phyloP scores from a whole-genome alignment of 257 asterid genomes.

The Leptodermis oblonga region DNA sequence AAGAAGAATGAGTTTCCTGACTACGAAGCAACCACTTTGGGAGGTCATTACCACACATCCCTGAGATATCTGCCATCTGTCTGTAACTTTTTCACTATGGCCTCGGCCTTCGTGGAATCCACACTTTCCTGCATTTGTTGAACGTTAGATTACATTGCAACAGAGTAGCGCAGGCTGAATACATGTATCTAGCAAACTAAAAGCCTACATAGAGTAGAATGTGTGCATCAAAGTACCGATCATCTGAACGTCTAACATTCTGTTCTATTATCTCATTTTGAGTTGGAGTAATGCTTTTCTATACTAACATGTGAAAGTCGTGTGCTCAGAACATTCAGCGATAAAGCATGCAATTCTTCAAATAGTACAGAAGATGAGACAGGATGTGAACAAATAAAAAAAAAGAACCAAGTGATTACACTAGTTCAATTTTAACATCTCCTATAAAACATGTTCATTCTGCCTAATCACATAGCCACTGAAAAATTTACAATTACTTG shows the following conservation, averaged over 20 bases:
- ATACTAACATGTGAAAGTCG: not conserved
- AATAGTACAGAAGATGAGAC: not conserved
- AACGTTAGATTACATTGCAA: not conserved
- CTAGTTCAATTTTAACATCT: not conserved
- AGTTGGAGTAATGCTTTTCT: not conserved
- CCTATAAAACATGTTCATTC: not conserved
- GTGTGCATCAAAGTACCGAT: not conserved
- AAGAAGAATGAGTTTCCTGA: constrained; percentile 7
- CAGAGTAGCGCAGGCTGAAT: not conserved
- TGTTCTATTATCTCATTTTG: not conserved
- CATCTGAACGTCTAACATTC: not conserved
- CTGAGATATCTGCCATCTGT: constrained; percentile 71
- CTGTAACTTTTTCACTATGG: constrained; percentile 64
- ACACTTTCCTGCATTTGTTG: constrained; percentile 41
- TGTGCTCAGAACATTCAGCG: not conserved
- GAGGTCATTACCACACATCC: constrained; percentile 60
- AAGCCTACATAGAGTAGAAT: no score
- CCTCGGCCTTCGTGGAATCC: constrained; percentile 61
- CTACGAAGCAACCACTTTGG: constrained; percentile 3
- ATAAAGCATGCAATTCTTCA: not conserved
- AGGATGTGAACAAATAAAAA: not conserved
- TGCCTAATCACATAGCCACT: not conserved
- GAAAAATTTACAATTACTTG: not conserved
- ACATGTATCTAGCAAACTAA: not conserved
- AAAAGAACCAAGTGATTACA: not conserved